These are phyloP conservation scores for Linum lewisii DNA, from an alignment of 345 rosid species.

Conservation along the genomic window DNA sequence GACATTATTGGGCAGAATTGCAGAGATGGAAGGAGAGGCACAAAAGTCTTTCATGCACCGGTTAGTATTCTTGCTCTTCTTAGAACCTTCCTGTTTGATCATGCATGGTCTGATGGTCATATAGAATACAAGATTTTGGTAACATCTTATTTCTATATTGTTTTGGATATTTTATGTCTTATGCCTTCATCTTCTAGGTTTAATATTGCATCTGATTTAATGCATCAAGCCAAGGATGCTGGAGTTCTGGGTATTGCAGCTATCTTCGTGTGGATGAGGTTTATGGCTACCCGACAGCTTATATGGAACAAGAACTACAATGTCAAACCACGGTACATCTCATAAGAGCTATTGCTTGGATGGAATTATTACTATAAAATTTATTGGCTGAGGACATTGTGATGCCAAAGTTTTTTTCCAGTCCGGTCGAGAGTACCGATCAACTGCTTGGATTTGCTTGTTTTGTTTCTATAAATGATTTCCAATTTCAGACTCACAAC, in stretches of 20 bases:
- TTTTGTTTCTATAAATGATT: background rate
- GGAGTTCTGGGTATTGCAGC: slow-evolving; percentile 82
- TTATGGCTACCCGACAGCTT: slow-evolving; percentile 98
- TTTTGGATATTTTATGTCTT: slow-evolving; percentile 5
- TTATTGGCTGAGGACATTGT: background rate
- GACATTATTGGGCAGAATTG: slow-evolving; percentile 62
- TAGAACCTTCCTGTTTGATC: slow-evolving; percentile 2
- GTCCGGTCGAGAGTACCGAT: too few species aligned
- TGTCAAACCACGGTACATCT: slow-evolving; percentile 87
- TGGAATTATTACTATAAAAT: background rate
- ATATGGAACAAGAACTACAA: slow-evolving; percentile 98
- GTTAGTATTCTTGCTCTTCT: slow-evolving; percentile 37
- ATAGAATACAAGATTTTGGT: background rate
- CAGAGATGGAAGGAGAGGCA: slow-evolving; percentile 78
- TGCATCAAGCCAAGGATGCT: slow-evolving; percentile 62
- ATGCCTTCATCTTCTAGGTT: slow-evolving; percentile 38
- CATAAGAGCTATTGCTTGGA: background rate
- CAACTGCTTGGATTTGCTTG: background rate
- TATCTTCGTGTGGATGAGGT: slow-evolving; percentile 98
- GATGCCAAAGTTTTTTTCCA: background rate
- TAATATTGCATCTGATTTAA: slow-evolving; percentile 89
- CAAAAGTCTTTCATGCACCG: slow-evolving; percentile 99
- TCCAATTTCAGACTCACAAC: background rate
- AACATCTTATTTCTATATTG: slow-evolving; percentile 5
- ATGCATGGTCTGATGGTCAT: slow-evolving; percentile 7